Base-by-base conservation (phyloP, 176 grass and related monocot genomes). In the Carex pumila region DNA sequence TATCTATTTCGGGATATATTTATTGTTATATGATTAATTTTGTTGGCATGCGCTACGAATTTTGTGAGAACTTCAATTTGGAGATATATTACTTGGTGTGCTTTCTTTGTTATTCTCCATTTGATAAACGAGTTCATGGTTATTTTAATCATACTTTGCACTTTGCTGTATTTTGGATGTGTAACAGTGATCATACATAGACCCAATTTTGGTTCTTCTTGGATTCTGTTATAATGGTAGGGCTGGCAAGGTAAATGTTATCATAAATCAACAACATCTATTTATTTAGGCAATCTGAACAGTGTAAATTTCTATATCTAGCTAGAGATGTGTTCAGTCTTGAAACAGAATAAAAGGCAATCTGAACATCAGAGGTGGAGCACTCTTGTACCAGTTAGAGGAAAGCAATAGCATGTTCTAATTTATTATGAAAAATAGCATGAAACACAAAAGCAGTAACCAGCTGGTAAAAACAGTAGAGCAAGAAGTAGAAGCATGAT, bases 1-100 rank as follows among this genome's bases (percentile, higher is more conserved):
- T 78, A 43, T 60, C 21, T 29, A 65, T 58, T 75, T 77, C 39
- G 7, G 7, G 37, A 6, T 88, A 88, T 91, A 80, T 69, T 81
- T 90, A 81, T 85, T 87, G 37, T 75, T 54, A 15, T 34, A 18
- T 56, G 6, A 56, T 53, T 50, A 31, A 15, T 57, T 56, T 74
- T 78, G 15, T 19, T 8, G 39, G 72, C 49, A 32, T 78, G 73
- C 57, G 17, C 25, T 29, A 77, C 34, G 73, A 77, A 77, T 77
- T 77, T 77, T 77, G 73, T 78, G 36, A 78, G 73, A 34, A 78
- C 25, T 36, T 77, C 14, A 50, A 34, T 78, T 45, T 77, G 25
- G 29, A 77, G 47, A 56, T 53, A 56, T 25, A 55, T 55, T 30
- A 77, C 13, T 22, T 30, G 21, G 71, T 76, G 43, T 75, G 71